Conservation (phyloP, 768 basidiomycete genomes). For the Leucogyrophana mollusca region DNA sequence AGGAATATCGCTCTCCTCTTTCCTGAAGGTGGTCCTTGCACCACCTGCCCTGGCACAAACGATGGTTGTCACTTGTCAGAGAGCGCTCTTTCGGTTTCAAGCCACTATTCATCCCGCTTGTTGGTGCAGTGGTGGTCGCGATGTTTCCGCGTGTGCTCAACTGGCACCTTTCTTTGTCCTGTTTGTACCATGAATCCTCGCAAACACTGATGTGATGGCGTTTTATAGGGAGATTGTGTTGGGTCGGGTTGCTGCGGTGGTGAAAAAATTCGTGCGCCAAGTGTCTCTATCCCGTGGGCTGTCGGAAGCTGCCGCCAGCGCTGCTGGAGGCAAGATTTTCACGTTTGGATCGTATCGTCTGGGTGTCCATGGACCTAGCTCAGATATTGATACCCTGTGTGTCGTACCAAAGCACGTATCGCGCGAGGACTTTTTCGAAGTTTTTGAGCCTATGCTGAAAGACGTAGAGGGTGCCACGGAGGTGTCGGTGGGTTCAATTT, state of each 20-base stretch:
- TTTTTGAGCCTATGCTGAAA: slow-evolving; percentile 86
- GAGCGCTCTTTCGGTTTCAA: no score
- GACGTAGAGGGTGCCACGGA: slow-evolving; percentile 82
- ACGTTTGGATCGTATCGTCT: slow-evolving; percentile 98
- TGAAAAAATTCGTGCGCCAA: slow-evolving; percentile 89
- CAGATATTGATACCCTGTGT: slow-evolving; percentile 97
- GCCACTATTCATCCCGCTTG: no score
- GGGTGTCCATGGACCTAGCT: slow-evolving; percentile 93
- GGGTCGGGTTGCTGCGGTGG: slow-evolving; percentile 82
- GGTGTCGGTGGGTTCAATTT: slow-evolving; percentile 68
- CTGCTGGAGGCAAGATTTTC: slow-evolving; percentile 97
- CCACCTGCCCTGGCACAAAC: no score
- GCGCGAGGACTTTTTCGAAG: slow-evolving; percentile 92
- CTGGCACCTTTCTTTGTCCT: no score
- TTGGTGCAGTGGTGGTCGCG: no score
- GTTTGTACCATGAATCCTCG: no score
- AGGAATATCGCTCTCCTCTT: slow-evolving; percentile 18
- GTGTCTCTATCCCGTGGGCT: slow-evolving; percentile 78
- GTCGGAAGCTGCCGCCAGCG: slow-evolving; percentile 82
- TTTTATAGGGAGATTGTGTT: slow-evolving; percentile 83
- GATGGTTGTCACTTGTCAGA: no score
- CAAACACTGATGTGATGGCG: no score
- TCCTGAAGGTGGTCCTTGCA: no score
- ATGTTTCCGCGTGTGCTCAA: no score
- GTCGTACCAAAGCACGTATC: slow-evolving; percentile 97